Percentiles rank a stretch among this genome's conserved stretches.
These are phyloP conservation scores for Leucosporidium scottii DNA, from an alignment of 768 basidiomycete genomes.

Conservation along the genomic window DNA sequence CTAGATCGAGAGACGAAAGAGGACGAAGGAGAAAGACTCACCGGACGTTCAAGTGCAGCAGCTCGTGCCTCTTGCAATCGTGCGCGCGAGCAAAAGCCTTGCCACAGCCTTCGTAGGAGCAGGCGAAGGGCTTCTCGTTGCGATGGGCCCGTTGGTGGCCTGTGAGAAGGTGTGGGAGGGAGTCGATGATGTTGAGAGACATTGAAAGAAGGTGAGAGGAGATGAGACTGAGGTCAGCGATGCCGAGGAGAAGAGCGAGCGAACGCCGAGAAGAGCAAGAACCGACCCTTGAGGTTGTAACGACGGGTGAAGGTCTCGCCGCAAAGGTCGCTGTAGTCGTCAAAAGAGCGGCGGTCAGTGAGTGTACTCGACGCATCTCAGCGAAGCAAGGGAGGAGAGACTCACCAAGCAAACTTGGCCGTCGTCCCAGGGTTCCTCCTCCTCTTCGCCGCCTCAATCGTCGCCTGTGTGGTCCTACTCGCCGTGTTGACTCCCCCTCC, in stretches of 20 bases:
- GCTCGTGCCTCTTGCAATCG: slow-evolving; percentile 94
- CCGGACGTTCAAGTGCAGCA: slow-evolving; percentile 59
- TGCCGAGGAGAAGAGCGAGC: no score
- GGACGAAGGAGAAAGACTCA: no score
- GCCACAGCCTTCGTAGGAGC: slow-evolving; percentile 79
- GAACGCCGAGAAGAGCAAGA: neutral
- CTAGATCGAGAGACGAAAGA: no score
- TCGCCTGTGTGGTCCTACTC: slow-evolving; percentile 33
- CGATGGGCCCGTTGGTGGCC: slow-evolving; percentile 92
- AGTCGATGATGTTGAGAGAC: no score
- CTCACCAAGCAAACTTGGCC: slow-evolving; percentile 30
- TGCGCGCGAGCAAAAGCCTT: slow-evolving; percentile 91
- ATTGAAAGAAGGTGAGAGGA: slow-evolving; percentile 7
- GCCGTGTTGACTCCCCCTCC: neutral
- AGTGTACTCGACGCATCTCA: no score
- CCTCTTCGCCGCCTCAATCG: slow-evolving; percentile 30
- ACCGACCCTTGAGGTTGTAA: slow-evolving; percentile 80
- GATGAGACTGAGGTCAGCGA: neutral
- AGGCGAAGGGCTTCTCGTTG: slow-evolving; percentile 75
- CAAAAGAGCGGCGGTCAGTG: no score
- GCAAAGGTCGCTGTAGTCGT: slow-evolving; percentile 45
- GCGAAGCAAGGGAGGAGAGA: no score
- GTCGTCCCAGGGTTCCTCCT: slow-evolving; percentile 24
- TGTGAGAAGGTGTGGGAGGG: slow-evolving; percentile 39
- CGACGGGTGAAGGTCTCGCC: slow-evolving; percentile 83